Percentiles rank a stretch among this genome's conserved stretches.
Evolutionary conservation across 768 basidiomycete genomes (phyloP).

Genomic region (Thelephora aurantiotincta): DNA sequence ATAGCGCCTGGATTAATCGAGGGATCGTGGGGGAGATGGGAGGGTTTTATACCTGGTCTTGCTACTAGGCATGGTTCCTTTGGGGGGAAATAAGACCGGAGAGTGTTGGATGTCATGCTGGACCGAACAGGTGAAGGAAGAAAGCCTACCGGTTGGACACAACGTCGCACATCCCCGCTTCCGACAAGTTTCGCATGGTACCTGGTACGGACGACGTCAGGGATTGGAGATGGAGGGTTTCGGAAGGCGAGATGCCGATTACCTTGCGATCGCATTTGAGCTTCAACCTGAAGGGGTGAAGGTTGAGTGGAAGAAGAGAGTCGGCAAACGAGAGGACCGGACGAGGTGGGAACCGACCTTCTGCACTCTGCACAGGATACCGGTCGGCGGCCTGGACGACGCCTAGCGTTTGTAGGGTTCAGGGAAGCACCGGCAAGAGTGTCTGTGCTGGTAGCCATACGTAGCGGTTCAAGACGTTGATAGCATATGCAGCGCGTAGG

Average conservation of each 20-base stretch:
- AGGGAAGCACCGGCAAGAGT: too few relatives aligned
- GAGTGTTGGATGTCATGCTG: background rate
- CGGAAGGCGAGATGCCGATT: background rate
- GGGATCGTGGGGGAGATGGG: too few relatives aligned
- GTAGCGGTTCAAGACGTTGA: too few relatives aligned
- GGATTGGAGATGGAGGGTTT: background rate
- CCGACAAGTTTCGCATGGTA: conserved; percentile 68
- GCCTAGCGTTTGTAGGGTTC: conserved; percentile 11
- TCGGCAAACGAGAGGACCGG: background rate
- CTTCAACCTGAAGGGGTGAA: conserved; percentile 14
- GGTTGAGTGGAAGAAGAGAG: background rate
- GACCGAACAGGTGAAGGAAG: conserved; percentile 3
- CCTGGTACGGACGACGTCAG: conserved; percentile 20
- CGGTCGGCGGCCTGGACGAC: conserved; percentile 34
- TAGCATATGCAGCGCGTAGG: too few relatives aligned
- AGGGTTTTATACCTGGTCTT: conserved; percentile 34
- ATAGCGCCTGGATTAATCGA: too few relatives aligned
- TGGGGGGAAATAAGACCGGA: background rate
- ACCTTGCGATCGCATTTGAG: conserved; percentile 21
- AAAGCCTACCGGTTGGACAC: conserved; percentile 55
- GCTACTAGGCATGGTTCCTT: conserved; percentile 41
- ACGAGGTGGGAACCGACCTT: conserved; percentile 11
- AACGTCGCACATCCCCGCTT: conserved; percentile 62
- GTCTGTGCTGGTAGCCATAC: too few relatives aligned
- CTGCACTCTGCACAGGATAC: conserved; percentile 24